These are phyloP conservation scores for Sporothrix sp. DNA, from an alignment of 2,329 filamentous ascomycete species.

Conservation along the genomic window DNA sequence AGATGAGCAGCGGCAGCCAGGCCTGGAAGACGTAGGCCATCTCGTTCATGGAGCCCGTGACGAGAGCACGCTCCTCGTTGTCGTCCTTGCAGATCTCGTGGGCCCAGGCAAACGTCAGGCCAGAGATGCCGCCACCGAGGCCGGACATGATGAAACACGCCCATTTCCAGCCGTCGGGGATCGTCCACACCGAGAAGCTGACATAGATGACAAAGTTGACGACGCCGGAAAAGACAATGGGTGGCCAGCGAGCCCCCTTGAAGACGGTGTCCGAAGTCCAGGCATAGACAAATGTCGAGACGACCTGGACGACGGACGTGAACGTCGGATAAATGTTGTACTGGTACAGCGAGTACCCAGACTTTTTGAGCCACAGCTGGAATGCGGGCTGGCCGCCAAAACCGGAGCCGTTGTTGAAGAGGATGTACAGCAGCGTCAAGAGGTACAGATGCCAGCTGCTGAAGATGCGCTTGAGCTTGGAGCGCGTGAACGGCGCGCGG, in stretches of 20 bases:
- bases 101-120: constrained; percentile 38
- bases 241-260: constrained; percentile 51
- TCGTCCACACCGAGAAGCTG: constrained; percentile 34
- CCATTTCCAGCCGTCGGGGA: constrained; percentile 51
- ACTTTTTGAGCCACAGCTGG: constrained; percentile 35
- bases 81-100: constrained; percentile 41
- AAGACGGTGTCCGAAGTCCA: constrained; percentile 56
- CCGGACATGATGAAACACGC: constrained; percentile 48
- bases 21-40: constrained; percentile 61
- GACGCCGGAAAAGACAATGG: constrained; percentile 46
- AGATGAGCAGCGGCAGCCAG: constrained; percentile 57
- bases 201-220: constrained; percentile 33
- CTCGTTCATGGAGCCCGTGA: constrained; percentile 57
- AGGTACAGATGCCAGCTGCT: constrained; percentile 55
- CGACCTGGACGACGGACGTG: constrained; percentile 41
- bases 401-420: constrained; percentile 49
- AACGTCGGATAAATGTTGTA: constrained; percentile 51
- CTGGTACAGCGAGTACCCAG: constrained; percentile 33
- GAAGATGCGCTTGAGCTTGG: constrained; percentile 51
- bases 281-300: constrained; percentile 53
- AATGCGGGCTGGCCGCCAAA: constrained; percentile 44
- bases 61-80: constrained; percentile 56
- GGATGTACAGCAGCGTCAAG: constrained; percentile 48
- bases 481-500: constrained; percentile 29
- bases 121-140: constrained; percentile 39